Percentiles rank a stretch among this genome's conserved stretches.
phyloP scores from a whole-genome alignment of 192 early-diverging fungal species.

The Phycomyces nitens region DNA sequence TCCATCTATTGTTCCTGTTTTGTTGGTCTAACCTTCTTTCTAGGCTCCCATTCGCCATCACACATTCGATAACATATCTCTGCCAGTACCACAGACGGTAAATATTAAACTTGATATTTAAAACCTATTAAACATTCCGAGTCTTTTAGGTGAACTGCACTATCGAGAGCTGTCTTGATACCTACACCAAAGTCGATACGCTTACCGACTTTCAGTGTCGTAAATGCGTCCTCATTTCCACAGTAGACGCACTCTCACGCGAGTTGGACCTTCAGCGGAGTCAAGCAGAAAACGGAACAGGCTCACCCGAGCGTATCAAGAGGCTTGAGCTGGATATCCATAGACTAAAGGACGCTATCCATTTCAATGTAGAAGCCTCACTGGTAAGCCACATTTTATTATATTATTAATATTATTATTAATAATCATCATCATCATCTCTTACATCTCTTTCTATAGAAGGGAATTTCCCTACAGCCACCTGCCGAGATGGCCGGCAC shows the following conservation, averaged over 20 bases:
- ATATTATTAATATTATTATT: not conserved
- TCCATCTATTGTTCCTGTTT: not conserved
- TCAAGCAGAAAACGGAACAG: slow-evolving; percentile 10
- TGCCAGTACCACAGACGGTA: slow-evolving; percentile 50
- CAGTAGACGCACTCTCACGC: slow-evolving; percentile 36
- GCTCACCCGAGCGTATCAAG: not conserved
- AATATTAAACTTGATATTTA: not conserved
- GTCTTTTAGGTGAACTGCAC: slow-evolving; percentile 42
- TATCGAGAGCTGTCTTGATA: slow-evolving; percentile 59
- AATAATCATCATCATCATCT: not conserved
- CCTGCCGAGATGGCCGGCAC: slow-evolving; percentile 38
- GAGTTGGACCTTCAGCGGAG: slow-evolving; percentile 16
- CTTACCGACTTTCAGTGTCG: slow-evolving; percentile 67
- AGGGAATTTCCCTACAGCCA: slow-evolving; percentile 28
- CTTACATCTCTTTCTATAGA: slow-evolving; percentile 12
- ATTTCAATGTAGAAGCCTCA: slow-evolving; percentile 38
- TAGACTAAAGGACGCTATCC: slow-evolving; percentile 39
- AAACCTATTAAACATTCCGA: not conserved
- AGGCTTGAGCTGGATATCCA: slow-evolving; percentile 32
- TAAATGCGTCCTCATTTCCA: slow-evolving; percentile 53
- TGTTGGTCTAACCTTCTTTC: not conserved
- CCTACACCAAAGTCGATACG: slow-evolving; percentile 63
- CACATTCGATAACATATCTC: slow-evolving; percentile 68
- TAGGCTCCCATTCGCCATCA: slow-evolving; percentile 68
- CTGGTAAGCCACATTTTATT: slow-evolving; percentile 37